Conservation (phyloP, 495 filamentous ascomycete species). For the Penicillium canariense region DNA sequence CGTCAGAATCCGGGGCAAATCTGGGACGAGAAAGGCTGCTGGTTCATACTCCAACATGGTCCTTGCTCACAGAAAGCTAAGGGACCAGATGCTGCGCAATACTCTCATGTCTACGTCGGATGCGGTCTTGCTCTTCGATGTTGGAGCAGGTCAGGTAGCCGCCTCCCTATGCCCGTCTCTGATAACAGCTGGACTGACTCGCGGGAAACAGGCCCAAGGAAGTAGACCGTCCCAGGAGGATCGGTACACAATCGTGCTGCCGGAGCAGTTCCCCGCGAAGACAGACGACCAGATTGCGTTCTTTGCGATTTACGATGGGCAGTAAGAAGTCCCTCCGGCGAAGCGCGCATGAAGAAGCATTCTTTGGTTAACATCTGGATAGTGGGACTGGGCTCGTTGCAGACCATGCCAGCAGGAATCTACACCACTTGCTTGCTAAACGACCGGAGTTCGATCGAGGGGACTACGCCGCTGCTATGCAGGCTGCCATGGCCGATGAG, state of each 20-base stretch:
- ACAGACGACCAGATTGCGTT: conserved; percentile 35
- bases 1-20: not conserved
- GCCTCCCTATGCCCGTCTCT: not conserved
- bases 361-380: not conserved
- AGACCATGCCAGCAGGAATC: conserved; percentile 32
- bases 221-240: conserved; percentile 35
- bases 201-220: conserved; percentile 30
- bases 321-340: conserved; percentile 27
- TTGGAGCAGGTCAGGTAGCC: conserved; percentile 31
- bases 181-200: conserved; percentile 2
- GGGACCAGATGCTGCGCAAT: conserved; percentile 24
- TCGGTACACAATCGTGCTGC: conserved; percentile 27
- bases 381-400: conserved; percentile 38
- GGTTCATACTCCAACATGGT: conserved; percentile 12
- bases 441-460: conserved; percentile 33
- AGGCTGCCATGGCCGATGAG: conserved; percentile 38
- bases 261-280: conserved; percentile 31
- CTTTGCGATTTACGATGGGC: conserved; percentile 43
- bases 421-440: conserved; percentile 28
- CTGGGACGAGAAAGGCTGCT: not conserved
- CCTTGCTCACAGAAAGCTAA: conserved; percentile 18
- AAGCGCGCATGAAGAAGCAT: not conserved
- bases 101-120: conserved; percentile 27
- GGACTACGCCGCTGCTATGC: conserved; percentile 34
- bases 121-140: conserved; percentile 33